These are phyloP conservation scores for Hirschfeldia incana DNA, from an alignment of 345 rosid species.

Conservation along the genomic window DNA sequence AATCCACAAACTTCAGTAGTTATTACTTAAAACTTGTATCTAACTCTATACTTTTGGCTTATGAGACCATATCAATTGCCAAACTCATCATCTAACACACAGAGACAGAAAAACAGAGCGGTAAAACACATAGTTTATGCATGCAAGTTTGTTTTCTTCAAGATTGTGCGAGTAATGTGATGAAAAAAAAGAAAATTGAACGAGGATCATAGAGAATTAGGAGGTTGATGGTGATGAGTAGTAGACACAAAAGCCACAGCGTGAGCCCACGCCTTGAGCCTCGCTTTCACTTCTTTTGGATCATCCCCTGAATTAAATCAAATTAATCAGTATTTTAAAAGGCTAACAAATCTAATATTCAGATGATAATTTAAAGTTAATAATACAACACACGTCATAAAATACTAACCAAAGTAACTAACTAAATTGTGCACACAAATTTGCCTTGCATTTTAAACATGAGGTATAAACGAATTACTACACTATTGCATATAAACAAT, in stretches of 20 bases:
- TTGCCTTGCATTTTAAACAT: not conserved
- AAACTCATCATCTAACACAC: slow-evolving; percentile 15
- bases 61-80: slow-evolving; percentile 6
- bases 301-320: slow-evolving; percentile 65
- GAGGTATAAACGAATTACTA: not conserved
- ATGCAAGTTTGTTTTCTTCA: not conserved
- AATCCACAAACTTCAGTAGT: not conserved
- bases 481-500: not conserved
- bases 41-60: slow-evolving; percentile 17
- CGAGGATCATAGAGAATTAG: not conserved
- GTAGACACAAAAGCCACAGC: slow-evolving; percentile 81
- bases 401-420: not conserved
- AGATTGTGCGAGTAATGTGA: not conserved
- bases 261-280: slow-evolving; percentile 98
- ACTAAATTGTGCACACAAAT: not conserved
- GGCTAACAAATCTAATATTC: not conserved
- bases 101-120: not conserved
- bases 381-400: not conserved
- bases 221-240: slow-evolving; percentile 42
- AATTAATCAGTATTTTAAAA: not conserved
- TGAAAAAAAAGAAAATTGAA: not conserved
- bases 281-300: slow-evolving; percentile 89
- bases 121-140: slow-evolving; percentile 13
- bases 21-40: not conserved
- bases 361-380: not conserved